phyloP scores from a whole-genome alignment of 768 basidiomycete genomes.

The Pleurotus citrinopileatus region DNA sequence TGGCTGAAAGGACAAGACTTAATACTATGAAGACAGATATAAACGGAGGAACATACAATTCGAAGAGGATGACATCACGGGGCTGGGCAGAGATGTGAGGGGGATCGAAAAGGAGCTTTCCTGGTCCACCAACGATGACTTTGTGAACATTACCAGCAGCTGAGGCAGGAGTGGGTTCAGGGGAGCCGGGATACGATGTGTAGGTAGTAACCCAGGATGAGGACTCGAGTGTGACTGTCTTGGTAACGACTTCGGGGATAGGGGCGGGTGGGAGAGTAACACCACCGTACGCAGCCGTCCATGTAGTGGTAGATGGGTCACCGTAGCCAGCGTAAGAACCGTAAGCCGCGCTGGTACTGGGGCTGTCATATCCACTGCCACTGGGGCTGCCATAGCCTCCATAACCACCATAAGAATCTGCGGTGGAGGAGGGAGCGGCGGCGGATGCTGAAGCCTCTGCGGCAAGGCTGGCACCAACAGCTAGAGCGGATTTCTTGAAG shows the following conservation, averaged over 20 bases:
- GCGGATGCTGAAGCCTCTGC: constrained; percentile 37
- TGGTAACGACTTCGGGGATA: constrained; percentile 37
- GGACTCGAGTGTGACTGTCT: constrained; percentile 40
- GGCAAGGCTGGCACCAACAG: constrained; percentile 47
- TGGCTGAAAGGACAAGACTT: constrained; percentile 32
- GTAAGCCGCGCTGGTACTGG: background rate
- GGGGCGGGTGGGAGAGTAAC: constrained; percentile 52
- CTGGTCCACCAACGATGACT: constrained; percentile 53
- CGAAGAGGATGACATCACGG: constrained; percentile 55
- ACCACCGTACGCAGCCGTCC: constrained; percentile 48
- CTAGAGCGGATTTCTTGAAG: constrained; percentile 57
- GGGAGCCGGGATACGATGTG: constrained; percentile 51
- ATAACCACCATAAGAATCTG: constrained; percentile 18
- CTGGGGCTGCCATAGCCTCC: constrained; percentile 5
- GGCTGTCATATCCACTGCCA: background rate
- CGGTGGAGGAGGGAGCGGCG: constrained; percentile 23
- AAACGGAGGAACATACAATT: constrained; percentile 41
- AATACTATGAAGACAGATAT: background rate
- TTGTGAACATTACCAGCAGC: constrained; percentile 44
- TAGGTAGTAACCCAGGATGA: constrained; percentile 58
- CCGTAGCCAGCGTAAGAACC: constrained; percentile 12
- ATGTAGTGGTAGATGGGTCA: constrained; percentile 17
- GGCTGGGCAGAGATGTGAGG: constrained; percentile 45
- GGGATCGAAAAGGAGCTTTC: constrained; percentile 48
- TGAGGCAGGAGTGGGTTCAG: constrained; percentile 50